Percentiles rank a stretch among this genome's conserved stretches.
Conservation (phyloP, 2,329 filamentous ascomycete species). For the Colletotrichum sp. region DNA sequence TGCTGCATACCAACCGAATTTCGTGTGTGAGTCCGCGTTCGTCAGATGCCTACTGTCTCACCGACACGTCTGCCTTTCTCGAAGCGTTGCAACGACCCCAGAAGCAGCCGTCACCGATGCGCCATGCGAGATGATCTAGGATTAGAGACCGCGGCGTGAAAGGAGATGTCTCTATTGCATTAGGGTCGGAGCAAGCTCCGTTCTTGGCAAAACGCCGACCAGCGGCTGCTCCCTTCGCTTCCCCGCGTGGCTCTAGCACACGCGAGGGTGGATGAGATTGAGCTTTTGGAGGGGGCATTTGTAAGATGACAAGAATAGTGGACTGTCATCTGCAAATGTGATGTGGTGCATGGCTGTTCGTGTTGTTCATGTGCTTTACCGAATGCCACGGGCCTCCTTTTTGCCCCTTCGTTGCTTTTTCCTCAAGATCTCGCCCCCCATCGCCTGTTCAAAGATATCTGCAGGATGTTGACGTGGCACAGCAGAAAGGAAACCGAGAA, state of each 20-base stretch:
- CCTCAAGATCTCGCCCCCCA: background rate
- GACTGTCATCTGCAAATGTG: background rate
- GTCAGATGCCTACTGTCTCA: background rate
- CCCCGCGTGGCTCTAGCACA: background rate
- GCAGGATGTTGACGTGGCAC: background rate
- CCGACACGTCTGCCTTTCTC: background rate
- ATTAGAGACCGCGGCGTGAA: background rate
- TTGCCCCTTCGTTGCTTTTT: background rate
- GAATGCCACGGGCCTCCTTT: background rate
- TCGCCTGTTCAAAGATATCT: background rate
- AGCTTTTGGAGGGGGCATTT: background rate
- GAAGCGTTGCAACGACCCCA: background rate
- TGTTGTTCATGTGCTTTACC: background rate
- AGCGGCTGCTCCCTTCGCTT: background rate
- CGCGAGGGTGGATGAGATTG: background rate
- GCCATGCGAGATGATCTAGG: background rate
- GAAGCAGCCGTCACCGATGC: background rate
- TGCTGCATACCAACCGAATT: background rate
- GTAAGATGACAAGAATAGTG: background rate
- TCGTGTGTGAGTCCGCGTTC: background rate
- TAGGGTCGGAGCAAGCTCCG: background rate
- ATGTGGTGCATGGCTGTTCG: background rate
- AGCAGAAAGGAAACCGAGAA: background rate
- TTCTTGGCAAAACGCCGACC: background rate
- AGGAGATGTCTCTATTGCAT: background rate